These are phyloP conservation scores for Omphalotus guepiniiformis DNA, from an alignment of 768 basidiomycete genomes.

Conservation along the genomic window DNA sequence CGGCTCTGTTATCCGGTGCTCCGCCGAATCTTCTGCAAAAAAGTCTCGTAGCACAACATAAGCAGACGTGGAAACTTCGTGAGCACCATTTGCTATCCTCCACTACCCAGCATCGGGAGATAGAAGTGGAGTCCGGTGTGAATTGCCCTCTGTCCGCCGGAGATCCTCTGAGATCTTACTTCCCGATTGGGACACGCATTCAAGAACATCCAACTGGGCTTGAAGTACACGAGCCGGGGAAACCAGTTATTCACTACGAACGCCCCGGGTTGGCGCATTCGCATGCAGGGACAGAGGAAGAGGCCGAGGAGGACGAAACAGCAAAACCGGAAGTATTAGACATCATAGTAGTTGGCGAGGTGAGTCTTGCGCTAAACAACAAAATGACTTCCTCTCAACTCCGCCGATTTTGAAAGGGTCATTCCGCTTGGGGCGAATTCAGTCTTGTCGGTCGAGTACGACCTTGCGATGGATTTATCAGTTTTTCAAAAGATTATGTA, in stretches of 20 bases:
- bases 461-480: conserved; percentile 76
- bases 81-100: conserved; percentile 57
- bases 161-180: conserved; percentile 57
- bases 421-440: conserved; percentile 91
- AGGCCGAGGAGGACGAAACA: neutral
- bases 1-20: conserved; percentile 66
- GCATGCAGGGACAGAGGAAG: conserved; percentile 18
- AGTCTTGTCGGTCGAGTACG: conserved; percentile 75
- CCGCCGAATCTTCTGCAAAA: conserved; percentile 64
- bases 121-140: conserved; percentile 18
- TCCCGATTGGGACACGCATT: conserved; percentile 51
- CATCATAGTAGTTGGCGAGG: conserved; percentile 73
- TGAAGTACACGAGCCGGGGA: conserved; percentile 46
- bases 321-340: conserved; percentile 39
- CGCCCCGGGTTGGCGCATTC: conserved; percentile 26
- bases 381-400: neutral
- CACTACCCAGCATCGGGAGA: conserved; percentile 1
- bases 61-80: conserved; percentile 85
- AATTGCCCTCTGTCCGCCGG: conserved; percentile 49
- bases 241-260: conserved; percentile 23
- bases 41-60: conserved; percentile 75
- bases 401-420: conserved; percentile 48
- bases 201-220: conserved; percentile 42
- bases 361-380: conserved; percentile 22
- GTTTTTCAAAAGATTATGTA: conserved; percentile 83